Conservation (phyloP, 306 rosid species). For the Acacia melanoxylon region DNA sequence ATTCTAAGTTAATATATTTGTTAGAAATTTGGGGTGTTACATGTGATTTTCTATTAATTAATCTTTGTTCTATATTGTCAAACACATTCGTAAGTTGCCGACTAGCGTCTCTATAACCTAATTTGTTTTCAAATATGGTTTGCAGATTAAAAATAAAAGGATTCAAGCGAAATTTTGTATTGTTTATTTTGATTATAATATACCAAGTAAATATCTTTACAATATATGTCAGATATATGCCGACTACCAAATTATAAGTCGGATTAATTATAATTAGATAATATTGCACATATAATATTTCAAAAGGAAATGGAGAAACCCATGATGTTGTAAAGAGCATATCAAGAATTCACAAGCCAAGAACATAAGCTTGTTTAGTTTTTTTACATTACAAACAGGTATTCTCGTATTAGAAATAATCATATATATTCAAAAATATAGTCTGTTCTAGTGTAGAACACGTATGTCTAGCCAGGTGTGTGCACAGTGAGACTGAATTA, state of each 20-base stretch:
- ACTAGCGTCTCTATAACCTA: background rate
- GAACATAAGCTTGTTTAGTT: background rate
- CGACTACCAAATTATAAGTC: background rate
- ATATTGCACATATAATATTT: background rate
- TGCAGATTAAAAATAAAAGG: background rate
- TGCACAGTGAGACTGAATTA: no score
- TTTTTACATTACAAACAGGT: no score
- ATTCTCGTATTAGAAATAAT: no score
- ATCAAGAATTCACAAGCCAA: background rate
- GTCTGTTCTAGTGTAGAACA: no score
- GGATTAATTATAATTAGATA: background rate
- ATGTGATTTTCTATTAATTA: background rate
- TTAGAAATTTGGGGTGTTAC: no score
- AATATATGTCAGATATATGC: background rate
- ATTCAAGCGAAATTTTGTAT: background rate
- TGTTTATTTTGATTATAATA: background rate
- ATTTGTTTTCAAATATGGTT: background rate
- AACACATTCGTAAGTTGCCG: background rate
- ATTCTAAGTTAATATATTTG: no score
- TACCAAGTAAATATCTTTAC: background rate
- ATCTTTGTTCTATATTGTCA: background rate
- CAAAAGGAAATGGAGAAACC: background rate
- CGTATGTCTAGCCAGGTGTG: no score
- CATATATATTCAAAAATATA: no score
- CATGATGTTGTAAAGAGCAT: background rate